phyloP scores from a whole-genome alignment of 2,329 filamentous ascomycete genomes.

The Sclerotinia sclerotiorum region DNA sequence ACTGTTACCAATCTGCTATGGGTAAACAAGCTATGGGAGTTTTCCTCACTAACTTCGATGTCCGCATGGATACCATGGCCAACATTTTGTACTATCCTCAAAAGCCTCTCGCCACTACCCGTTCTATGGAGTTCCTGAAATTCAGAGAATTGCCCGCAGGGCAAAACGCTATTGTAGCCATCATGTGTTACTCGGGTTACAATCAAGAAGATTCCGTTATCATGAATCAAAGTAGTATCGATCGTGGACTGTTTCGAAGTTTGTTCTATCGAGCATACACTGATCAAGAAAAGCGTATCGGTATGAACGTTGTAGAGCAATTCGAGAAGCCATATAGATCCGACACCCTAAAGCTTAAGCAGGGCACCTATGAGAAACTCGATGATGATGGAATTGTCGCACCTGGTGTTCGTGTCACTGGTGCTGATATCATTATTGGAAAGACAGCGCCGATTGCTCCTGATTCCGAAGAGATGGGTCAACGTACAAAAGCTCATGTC shows the following conservation, averaged over 20 bases:
- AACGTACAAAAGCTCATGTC: constrained; percentile 83
- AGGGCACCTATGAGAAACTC: constrained; percentile 94
- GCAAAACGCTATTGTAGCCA: constrained; percentile 97
- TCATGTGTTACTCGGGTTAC: constrained; percentile 96
- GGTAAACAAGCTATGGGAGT: constrained; percentile 99
- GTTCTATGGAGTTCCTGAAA: constrained; percentile 98
- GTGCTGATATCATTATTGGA: constrained; percentile 98
- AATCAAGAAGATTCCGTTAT: constrained; percentile 99
- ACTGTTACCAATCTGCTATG: constrained; percentile 99
- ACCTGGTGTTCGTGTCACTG: constrained; percentile 90
- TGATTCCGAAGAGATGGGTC: constrained; percentile 90
- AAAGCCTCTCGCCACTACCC: constrained; percentile 92
- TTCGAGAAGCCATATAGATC: constrained; percentile 93
- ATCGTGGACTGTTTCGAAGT: constrained; percentile 94
- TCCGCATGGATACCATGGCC: constrained; percentile 99
- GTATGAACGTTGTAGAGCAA: constrained; percentile 85
- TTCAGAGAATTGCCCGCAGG: constrained; percentile 96
- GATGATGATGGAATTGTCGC: constrained; percentile 95
- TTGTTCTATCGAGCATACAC: constrained; percentile 97
- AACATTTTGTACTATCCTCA: constrained; percentile 99
- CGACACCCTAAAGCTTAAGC: constrained; percentile 89
- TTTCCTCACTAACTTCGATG: constrained; percentile 93
- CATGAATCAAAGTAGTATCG: constrained; percentile 99
- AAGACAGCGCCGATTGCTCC: constrained; percentile 95
- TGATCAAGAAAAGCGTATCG: constrained; percentile 94